phyloP scores from a whole-genome alignment of 306 rosid genomes.

The Malus domestica region DNA sequence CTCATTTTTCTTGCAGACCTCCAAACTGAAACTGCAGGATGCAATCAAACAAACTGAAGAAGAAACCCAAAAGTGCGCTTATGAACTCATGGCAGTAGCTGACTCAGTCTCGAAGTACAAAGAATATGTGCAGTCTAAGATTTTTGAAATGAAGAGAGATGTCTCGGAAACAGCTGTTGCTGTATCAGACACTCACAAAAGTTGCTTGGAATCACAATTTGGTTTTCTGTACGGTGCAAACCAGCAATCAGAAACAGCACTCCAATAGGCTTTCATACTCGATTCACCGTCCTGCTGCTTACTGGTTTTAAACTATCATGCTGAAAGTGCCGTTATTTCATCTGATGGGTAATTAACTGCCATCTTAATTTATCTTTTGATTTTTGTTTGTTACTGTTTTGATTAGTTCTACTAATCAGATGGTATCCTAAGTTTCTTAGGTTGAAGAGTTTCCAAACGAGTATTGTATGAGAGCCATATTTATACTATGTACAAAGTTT shows the following conservation, averaged over 20 bases:
- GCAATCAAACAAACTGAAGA: conserved; percentile 48
- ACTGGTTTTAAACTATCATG: not conserved
- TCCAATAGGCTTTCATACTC: not conserved
- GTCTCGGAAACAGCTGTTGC: conserved; percentile 51
- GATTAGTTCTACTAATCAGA: not conserved
- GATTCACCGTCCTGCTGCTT: not conserved
- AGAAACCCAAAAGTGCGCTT: conserved; percentile 43
- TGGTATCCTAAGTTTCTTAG: not conserved
- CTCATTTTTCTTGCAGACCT: conserved; percentile 36
- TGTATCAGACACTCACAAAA: conserved; percentile 43
- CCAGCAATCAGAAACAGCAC: not conserved
- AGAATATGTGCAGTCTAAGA: conserved; percentile 45
- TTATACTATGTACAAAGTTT: not conserved
- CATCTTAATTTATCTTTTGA: not conserved
- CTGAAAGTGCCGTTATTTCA: not conserved
- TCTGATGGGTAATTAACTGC: not conserved
- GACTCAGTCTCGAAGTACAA: conserved; percentile 57
- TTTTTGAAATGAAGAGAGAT: conserved; percentile 47
- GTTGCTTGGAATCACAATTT: conserved; percentile 30
- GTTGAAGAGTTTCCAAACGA: not conserved
- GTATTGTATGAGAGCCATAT: not conserved
- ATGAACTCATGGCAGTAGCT: conserved; percentile 43
- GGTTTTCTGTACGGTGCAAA: conserved; percentile 10
- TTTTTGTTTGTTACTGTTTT: not conserved
- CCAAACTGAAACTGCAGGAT: conserved; percentile 61